A percentile compares a stretch with the other conserved stretches of the same genome.
These are phyloP conservation scores for Eucalyptus rudis DNA, from an alignment of 345 rosid species.

Conservation along the genomic window DNA sequence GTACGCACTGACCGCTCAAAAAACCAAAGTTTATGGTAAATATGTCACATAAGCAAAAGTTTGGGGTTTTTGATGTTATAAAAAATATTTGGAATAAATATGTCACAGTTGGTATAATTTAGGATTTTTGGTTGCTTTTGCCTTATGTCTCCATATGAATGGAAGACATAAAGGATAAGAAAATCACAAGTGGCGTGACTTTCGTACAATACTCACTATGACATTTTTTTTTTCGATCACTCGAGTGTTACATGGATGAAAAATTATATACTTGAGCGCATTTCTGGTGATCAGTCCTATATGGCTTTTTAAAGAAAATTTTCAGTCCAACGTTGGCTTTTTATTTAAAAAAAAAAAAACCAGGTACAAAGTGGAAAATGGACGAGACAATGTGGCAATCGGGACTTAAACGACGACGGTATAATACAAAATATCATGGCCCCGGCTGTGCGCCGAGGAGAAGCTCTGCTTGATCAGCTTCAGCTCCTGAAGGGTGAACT, in stretches of 20 bases:
- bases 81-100: accelerated
- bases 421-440: neutral
- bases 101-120: too few relatives aligned
- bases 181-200: accelerated
- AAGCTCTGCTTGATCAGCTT: neutral
- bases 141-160: too few relatives aligned
- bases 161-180: neutral
- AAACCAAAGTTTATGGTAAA: too few relatives aligned
- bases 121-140: too few relatives aligned
- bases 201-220: accelerated
- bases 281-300: neutral
- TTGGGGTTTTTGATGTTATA: accelerated
- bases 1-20: neutral
- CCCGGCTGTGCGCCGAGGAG: accelerated
- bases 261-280: accelerated
- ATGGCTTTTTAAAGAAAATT: neutral
- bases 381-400: neutral
- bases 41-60: too few relatives aligned
- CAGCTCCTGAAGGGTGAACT: neutral
- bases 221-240: neutral
- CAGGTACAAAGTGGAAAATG: too few relatives aligned
- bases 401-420: neutral
- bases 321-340: neutral
- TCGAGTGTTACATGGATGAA: neutral
- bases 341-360: too few relatives aligned